Evolutionary conservation across 148 eudicot genomes (phyloP).

Genomic region (Pouteria glomerata): DNA sequence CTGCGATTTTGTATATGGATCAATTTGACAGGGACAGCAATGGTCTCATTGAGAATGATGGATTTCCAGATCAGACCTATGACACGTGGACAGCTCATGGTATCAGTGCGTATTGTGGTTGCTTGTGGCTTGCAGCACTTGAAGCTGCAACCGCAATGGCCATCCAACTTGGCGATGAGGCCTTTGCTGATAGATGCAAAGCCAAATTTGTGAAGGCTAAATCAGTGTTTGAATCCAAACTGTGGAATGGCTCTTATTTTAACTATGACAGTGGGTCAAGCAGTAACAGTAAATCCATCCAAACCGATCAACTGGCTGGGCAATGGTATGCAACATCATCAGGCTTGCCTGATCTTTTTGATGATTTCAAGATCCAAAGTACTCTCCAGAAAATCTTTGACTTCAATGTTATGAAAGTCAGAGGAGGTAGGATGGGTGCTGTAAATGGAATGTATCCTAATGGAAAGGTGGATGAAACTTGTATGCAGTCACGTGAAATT

Average conservation of each 20-base stretch:
- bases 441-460: conserved; percentile 94
- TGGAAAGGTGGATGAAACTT: conserved; percentile 92
- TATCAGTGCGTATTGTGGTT: conserved; percentile 92
- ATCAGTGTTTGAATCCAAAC: conserved; percentile 56
- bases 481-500: conserved; percentile 98
- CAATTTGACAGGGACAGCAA: conserved; percentile 87
- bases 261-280: conserved; percentile 98
- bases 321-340: conserved; percentile 97
- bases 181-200: conserved; percentile 77
- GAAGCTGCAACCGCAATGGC: conserved; percentile 98
- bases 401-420: conserved; percentile 88
- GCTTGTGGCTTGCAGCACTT: conserved; percentile 96
- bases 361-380: conserved; percentile 64
- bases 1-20: conserved; percentile 96
- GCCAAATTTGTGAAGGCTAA: conserved; percentile 61
- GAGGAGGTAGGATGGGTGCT: conserved; percentile 93
- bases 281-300: conserved; percentile 91
- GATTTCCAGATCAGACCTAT: conserved; percentile 97
- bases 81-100: conserved; percentile 99
- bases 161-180: conserved; percentile 68
- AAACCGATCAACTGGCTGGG: conserved; percentile 94
- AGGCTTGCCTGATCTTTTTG: conserved; percentile 82
- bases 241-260: conserved; percentile 96
- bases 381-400: conserved; percentile 73
- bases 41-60: conserved; percentile 91